Evolutionary conservation across 2,329 filamentous ascomycete species (phyloP), one percentile per base, ranked within the genome.

Genomic region (Penicillium palitans): DNA sequence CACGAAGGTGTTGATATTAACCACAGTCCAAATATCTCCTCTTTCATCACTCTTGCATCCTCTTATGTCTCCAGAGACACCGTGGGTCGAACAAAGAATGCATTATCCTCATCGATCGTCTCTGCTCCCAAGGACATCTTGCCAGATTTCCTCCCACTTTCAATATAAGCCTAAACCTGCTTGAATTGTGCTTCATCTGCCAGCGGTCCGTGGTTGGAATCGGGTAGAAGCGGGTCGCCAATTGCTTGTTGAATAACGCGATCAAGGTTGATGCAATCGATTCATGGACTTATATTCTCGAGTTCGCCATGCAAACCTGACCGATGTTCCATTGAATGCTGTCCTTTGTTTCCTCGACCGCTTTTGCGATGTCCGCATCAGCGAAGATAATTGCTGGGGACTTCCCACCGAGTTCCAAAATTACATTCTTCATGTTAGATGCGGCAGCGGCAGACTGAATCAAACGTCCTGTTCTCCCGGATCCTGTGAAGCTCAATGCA

Each of bases 41-140:
- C 88, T 65, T 84, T 83, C 80, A 90, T 87, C 64, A 93, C 87
- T 70, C 85, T 84, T 72, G 89, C 88, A 68, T 84, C 75, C 25
- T 87, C 81, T 44, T 81, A 84, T 66, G 93, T 90, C 71, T 91
- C 86, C 76, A 84, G 86, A 83, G 84, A 91, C 79, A 96, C 91
- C 69, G 91, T 95, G 27, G 91, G 91, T 81, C 93, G 81, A 76
- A 96, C 91, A 81, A 93, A 96, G 84, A 90, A 96, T 61, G 90
- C 90, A 24, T 54, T 24, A 24, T 15, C 54, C 8, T 29, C 17
- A 82, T 90, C 21, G 87, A 61, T 90, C 89, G 85, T 85, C 73
- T 88, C 87, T 68, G 85, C 86, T 63, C 87, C 87, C 47, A 80
- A 83, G 68, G 86, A 83, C 61, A 93, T 72, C 52, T 78, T 88